phyloP scores from a whole-genome alignment of 352 stramenopile genomes.

The Phytophthora pisi region DNA sequence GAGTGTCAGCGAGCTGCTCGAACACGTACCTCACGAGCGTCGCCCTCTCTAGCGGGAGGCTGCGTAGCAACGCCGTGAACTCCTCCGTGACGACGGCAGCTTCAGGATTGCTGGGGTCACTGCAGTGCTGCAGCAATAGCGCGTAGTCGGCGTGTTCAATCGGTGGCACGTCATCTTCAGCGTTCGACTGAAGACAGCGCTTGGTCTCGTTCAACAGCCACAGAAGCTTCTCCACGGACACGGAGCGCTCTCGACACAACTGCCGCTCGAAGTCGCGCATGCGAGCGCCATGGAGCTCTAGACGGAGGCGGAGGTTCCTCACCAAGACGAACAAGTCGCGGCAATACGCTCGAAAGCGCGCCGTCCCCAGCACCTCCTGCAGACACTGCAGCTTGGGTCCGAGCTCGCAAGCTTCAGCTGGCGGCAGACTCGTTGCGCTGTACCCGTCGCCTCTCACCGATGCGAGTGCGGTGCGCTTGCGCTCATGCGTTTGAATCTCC shows the following conservation, averaged over 20 bases:
- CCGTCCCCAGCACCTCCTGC: conserved; percentile 52
- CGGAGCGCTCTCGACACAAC: conserved; percentile 17
- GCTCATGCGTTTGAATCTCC: conserved; percentile 32
- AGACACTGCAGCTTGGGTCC: conserved; percentile 55
- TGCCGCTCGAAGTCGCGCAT: conserved; percentile 26
- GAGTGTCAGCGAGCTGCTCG: conserved; percentile 57
- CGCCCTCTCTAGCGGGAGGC: conserved; percentile 43
- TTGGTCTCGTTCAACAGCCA: conserved; percentile 26
- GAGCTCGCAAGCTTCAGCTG: conserved; percentile 34
- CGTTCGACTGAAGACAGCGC: not conserved
- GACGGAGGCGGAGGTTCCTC: conserved; percentile 34
- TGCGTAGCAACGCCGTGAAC: conserved; percentile 45
- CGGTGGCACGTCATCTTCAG: not conserved
- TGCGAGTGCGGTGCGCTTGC: conserved; percentile 14
- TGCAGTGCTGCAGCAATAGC: conserved; percentile 59
- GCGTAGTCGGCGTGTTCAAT: conserved; percentile 53
- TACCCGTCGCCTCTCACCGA: not conserved
- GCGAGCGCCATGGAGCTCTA: conserved; percentile 41
- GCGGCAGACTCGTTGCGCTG: conserved; percentile 16
- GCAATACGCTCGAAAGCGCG: conserved; percentile 49
- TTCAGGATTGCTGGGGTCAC: conserved; percentile 21
- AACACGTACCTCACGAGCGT: conserved; percentile 56
- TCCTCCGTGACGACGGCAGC: conserved; percentile 33
- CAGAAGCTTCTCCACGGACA: conserved; percentile 24
- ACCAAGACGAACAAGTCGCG: conserved; percentile 50